Percentiles rank a stretch among this genome's conserved stretches.
Evolutionary conservation across 495 filamentous ascomycete species (phyloP).

Genomic region (Talaromyces ruber): DNA sequence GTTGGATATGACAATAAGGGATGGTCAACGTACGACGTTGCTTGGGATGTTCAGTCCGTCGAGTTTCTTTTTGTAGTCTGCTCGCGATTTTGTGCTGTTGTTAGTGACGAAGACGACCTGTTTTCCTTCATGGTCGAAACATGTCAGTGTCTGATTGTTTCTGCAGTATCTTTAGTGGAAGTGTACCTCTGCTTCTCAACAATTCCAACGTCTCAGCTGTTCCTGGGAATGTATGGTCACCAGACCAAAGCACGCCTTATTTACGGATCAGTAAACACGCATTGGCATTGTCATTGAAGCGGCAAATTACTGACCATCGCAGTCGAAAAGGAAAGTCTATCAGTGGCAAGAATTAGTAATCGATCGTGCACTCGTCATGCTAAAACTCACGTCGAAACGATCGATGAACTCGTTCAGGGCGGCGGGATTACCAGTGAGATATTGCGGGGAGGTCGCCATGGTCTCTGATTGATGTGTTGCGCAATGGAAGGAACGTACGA

Average conservation of each 20-base stretch:
- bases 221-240: constrained; percentile 77
- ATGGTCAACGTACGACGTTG: constrained; percentile 41
- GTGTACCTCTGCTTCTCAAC: constrained; percentile 65
- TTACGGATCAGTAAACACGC: neutral
- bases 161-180: neutral
- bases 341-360: neutral
- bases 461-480: neutral
- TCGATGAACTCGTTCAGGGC: constrained; percentile 76
- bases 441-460: constrained; percentile 40
- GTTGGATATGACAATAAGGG: neutral
- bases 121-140: constrained; percentile 52
- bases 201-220: constrained; percentile 76
- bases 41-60: constrained; percentile 72
- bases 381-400: constrained; percentile 73
- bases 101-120: constrained; percentile 95
- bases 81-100: constrained; percentile 94
- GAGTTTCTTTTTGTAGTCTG: constrained; percentile 87
- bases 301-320: constrained; percentile 64
- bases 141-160: neutral
- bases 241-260: constrained; percentile 91
- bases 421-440: constrained; percentile 70
- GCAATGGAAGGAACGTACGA: neutral
- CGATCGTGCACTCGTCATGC: neutral
- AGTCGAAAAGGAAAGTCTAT: constrained; percentile 91
- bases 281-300: neutral